Evolutionary conservation across 225 moss, liverwort and hornwort genomes (phyloP).

Genomic region (Sphagnum tenellum): DNA sequence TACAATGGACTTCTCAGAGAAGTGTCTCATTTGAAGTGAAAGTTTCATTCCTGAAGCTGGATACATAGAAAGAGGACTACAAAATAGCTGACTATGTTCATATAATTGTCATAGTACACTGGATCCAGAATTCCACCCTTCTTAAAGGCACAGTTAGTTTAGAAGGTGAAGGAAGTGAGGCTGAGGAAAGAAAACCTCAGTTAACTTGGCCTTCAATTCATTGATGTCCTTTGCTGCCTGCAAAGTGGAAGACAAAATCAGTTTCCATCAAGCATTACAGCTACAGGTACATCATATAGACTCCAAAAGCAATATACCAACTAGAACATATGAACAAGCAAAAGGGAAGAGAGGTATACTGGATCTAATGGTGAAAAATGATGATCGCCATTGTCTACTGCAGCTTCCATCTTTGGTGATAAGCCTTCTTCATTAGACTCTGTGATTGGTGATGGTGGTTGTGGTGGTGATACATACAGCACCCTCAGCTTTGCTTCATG

Average conservation of each 20-base stretch:
- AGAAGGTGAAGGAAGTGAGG: no score
- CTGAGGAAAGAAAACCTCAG: constrained; percentile 44
- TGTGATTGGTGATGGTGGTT: constrained; percentile 90
- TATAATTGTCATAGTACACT: no score
- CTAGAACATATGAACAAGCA: background rate
- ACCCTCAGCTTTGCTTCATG: constrained; percentile 89
- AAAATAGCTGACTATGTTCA: no score
- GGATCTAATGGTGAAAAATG: constrained; percentile 40
- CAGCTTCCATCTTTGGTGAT: constrained; percentile 39
- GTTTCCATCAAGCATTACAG: no score
- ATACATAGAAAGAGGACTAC: no score
- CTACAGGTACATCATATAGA: no score
- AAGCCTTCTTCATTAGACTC: constrained; percentile 83
- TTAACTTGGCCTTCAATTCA: constrained; percentile 83
- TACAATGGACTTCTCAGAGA: no score
- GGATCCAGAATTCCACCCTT: no score
- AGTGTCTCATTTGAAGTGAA: no score
- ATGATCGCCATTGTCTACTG: constrained; percentile 61
- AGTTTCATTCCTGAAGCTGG: no score
- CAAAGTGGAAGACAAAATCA: constrained; percentile 3
- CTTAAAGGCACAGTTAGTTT: no score
- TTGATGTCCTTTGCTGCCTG: constrained; percentile 65
- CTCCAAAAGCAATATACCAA: no score
- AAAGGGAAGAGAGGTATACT: constrained; percentile 18
- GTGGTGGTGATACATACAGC: constrained; percentile 80